Evolutionary conservation across 2,329 filamentous ascomycete species (phyloP), one percentile per base, ranked within the genome.

Genomic region (Phoma sp.): DNA sequence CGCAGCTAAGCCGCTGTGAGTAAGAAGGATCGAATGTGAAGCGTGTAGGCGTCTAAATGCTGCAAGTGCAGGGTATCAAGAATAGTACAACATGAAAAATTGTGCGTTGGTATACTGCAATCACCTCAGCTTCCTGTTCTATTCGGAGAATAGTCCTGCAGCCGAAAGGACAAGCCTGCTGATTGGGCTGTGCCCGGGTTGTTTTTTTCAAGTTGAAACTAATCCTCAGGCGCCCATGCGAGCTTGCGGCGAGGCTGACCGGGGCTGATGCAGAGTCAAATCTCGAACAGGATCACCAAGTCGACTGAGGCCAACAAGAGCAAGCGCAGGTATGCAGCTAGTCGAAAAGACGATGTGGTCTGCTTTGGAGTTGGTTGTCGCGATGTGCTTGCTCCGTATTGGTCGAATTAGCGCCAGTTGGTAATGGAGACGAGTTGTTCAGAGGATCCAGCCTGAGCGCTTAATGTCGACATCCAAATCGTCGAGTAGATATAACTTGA

Each of bases 171-270:
- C 41, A 47, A 49, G 18, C n/a, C 33, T 35, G 53, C 30, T 60
- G 58, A 69, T 70, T 68, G 66, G 68, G 47, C 42, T 55, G 30
- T 37, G 47, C 43, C 33, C 36, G 50, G 50, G 50, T 57, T 61
- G 66, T 59, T 62, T 67, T 57, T 58, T 39, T 50, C 63, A 56
- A 61, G 52, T 52, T 72, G 69, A 71, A 72, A 73, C 70, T 40
- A 49, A 36, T 55, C 53, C 54, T 55, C 46, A 53, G 48, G 53
- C 46, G 37, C 59, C 57, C 55, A 64, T 61, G 62, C 59, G 56
- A 45, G 63, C 51, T 64, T 66, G 55, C 50, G 65, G 67, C 67
- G 57, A 70, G 63, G 66, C 60, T 68, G 67, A 67, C 64, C 53
- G 57, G 64, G 64, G 54, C 58, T 18, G 47, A 62, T 56, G 59